Evolutionary conservation across 306 rosid species (phyloP).

Genomic region (Gillenia trifoliata): DNA sequence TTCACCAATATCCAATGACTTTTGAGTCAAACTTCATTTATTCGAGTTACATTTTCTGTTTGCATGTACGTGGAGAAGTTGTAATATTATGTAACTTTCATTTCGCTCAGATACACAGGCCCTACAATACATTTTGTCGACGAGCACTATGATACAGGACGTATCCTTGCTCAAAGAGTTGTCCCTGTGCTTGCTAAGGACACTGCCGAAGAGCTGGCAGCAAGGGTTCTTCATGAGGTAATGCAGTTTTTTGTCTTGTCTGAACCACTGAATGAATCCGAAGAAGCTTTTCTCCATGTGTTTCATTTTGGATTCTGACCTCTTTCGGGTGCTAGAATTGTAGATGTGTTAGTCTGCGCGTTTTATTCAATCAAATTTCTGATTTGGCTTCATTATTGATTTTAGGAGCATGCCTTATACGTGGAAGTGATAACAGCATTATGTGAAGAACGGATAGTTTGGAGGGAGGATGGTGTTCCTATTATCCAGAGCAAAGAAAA

Average conservation of each 20-base stretch:
- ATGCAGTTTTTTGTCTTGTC: neutral
- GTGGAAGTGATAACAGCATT: conserved; percentile 69
- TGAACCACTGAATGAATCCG: no score
- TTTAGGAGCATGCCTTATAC: conserved; percentile 69
- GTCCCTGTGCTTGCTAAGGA: conserved; percentile 76
- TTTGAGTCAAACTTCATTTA: neutral
- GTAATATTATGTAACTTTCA: neutral
- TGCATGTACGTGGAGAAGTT: neutral
- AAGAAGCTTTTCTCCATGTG: neutral
- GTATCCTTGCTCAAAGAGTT: conserved; percentile 79
- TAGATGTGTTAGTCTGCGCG: neutral
- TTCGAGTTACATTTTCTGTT: neutral
- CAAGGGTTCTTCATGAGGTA: conserved; percentile 86
- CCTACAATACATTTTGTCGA: conserved; percentile 91
- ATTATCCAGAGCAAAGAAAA: conserved; percentile 73
- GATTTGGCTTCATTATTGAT: neutral
- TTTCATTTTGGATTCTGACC: neutral
- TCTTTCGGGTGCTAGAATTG: neutral
- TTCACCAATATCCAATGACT: neutral
- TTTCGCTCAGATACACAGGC: conserved; percentile 62
- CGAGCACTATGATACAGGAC: conserved; percentile 86
- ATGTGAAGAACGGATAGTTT: conserved; percentile 72
- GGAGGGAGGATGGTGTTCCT: conserved; percentile 94
- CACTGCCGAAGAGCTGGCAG: conserved; percentile 68
- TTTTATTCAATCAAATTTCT: neutral